Conservation (phyloP, 371 early-diverging fungal species). For the Saksenaea vasiformis region DNA sequence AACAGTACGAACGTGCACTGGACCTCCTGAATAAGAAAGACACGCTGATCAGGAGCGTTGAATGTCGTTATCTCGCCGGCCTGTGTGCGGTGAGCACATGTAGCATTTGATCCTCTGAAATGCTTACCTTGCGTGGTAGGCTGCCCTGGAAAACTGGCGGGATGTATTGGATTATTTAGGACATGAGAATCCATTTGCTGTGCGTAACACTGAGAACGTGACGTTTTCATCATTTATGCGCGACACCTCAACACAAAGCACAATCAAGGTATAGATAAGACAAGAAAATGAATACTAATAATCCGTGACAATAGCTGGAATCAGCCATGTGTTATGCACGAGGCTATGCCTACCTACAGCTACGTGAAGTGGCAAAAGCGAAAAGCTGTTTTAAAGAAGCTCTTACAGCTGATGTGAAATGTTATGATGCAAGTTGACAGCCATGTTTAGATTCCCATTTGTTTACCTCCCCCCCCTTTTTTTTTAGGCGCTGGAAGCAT, state of each 20-base stretch:
- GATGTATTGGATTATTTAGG: constrained; percentile 64
- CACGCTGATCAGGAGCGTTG: constrained; percentile 52
- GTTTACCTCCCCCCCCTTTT: no score
- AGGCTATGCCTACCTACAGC: constrained; percentile 59
- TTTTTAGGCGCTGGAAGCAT: constrained; percentile 58
- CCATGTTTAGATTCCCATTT: no score
- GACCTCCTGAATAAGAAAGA: constrained; percentile 55
- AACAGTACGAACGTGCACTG: constrained; percentile 62
- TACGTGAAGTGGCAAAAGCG: constrained; percentile 54
- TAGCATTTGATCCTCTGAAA: constrained; percentile 5
- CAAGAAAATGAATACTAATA: not conserved
- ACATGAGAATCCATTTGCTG: constrained; percentile 54
- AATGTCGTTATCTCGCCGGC: constrained; percentile 64
- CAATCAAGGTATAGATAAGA: constrained; percentile 1
- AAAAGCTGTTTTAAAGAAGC: constrained; percentile 69
- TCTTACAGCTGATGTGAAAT: constrained; percentile 64
- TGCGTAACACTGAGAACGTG: constrained; percentile 5
- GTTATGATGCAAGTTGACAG: constrained; percentile 61
- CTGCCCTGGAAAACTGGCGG: constrained; percentile 58
- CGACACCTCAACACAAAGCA: not conserved
- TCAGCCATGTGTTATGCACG: constrained; percentile 67
- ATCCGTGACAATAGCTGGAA: constrained; percentile 50
- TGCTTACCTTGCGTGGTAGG: constrained; percentile 28
- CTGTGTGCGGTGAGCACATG: constrained; percentile 58
- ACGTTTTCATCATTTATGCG: not conserved